Evolutionary conservation across 345 rosid genomes (phyloP), one percentile per base, ranked within the genome.

Genomic region (Cardiospermum halicacabum): DNA sequence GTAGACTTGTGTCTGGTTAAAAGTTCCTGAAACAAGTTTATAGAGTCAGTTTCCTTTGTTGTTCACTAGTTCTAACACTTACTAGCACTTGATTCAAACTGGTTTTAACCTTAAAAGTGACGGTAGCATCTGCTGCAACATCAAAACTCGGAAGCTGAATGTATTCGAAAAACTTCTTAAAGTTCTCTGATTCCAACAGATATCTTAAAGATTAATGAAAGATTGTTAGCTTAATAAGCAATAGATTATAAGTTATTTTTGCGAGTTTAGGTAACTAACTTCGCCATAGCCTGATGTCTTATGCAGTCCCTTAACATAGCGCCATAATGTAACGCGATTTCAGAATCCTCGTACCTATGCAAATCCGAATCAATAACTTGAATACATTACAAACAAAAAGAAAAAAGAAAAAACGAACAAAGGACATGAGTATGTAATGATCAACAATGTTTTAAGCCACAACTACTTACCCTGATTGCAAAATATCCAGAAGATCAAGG

Each of bases 401-500:
- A n/a, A 18, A 15, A 27, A 51, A 26, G 57, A 68, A 15, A 60
- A 18, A 19, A 18, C 22, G 21, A 2, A 3, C 18, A 45, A 45
- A 16, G 18, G 18, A n/a, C 49, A 7, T 45, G 10, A 18, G 7
- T 4, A 45, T 19, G 18, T 16, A 45, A 45, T 45, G 18, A 45
- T 45, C 1, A 45, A 45, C 50, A 18, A 45, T 22, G 5, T 45
- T 45, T 45, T 19, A 4, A 45, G 50, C 16, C 50, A 51, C 11
- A 49, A 16, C 30, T 7, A 34, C 73, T 63, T 65, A 83, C 85
- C 88, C 81, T 10, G 74, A 64, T 11, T 74, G 53, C 65, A 83
- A 60, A 45, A 72, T 67, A 60, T 78, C 80, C 73, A 83, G 61
- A 43, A 80, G 67, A 57, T 80, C 82, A 5, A 78, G 66, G 63